Base-by-base conservation (phyloP, 176 grass and related monocot genomes). In the Oryza coarctata region DNA sequence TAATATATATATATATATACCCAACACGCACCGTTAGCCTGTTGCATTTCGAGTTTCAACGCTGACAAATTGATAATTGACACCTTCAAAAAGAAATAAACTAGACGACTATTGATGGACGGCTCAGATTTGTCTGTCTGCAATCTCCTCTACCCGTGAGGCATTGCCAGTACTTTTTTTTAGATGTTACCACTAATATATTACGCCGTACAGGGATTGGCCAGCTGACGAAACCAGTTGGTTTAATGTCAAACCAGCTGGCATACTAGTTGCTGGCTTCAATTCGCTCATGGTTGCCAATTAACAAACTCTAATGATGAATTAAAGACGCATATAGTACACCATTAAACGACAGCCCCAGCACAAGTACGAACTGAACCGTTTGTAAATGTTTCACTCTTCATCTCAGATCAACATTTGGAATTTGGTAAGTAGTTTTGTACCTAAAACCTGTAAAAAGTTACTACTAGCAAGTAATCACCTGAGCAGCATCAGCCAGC, bases 201-300 rank as follows among this genome's bases (percentile, higher is more conserved):
- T 60, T 60, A 60, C 7, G 23, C n/a, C 55, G 55, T 60, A 25
- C 55, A 23, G 9, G 22, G 55, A 10, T 31, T 41, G 43, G 72
- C 38, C 25, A 81, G 55, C 65, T 71, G 55, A 81, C 78, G 33
- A n/a, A 89, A 81, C 77, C 57, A 68, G 35, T 61, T 27, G 47
- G 61, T 82, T 83, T 34, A 58, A 61, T 86, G 88, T 86, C 83
- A 74, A 90, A 83, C 79, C 88, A 86, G 84, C 84, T 90, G 74
- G 83, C 74, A 35, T 50, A 76, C 70, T 84, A 30, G 62, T 50
- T 75, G 82, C 76, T 70, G 76, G 63, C 38, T 75, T 88, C 70
- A 84, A 40, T 70, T 80, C 25, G 6, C 64, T 45, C 65, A 55
- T 65, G 26, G 75, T 72, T 10, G 27, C 27, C 14, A 45, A 68